Percentiles rank a stretch among this genome's conserved stretches.
Evolutionary conservation across 1,284 basidiomycete species (phyloP).

Genomic region (Macrocybe sp.): DNA sequence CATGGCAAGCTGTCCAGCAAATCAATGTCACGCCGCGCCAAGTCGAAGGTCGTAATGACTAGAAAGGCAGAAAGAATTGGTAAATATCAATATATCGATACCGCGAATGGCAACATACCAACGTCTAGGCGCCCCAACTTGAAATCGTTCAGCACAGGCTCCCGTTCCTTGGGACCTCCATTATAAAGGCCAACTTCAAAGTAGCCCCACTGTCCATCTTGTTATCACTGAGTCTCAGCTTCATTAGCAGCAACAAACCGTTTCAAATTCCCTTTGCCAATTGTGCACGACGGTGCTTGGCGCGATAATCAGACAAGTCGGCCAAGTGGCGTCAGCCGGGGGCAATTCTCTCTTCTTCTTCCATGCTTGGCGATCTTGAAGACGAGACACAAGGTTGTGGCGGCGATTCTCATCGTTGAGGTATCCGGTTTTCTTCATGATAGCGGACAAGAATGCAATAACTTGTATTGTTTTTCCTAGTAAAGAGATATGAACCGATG

Average conservation of each 20-base stretch:
- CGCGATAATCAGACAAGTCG: conserved; percentile 78
- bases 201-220: conserved; percentile 59
- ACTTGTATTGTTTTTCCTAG: conserved; percentile 86
- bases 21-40: conserved; percentile 63
- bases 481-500: conserved; percentile 1
- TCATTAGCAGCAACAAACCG: conserved; percentile 22
- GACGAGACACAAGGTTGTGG: conserved; percentile 50
- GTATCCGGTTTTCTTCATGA: conserved; percentile 75
- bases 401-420: conserved; percentile 59
- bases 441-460: conserved; percentile 79
- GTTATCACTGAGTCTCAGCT: not conserved
- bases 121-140: conserved; percentile 72
- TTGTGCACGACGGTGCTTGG: conserved; percentile 76
- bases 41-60: conserved; percentile 74
- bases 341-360: conserved; percentile 48
- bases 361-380: conserved; percentile 62
- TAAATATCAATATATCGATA: not conserved
- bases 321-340: conserved; percentile 64
- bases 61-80: conserved; percentile 8
- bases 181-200: conserved; percentile 74
- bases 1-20: conserved; percentile 58
- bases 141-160: conserved; percentile 59
- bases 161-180: conserved; percentile 44
- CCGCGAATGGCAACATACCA: conserved; percentile 36
- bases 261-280: conserved; percentile 79